Evolutionary conservation across 176 grass and related monocot species (phyloP).

Genomic region (Themeda triandra): DNA sequence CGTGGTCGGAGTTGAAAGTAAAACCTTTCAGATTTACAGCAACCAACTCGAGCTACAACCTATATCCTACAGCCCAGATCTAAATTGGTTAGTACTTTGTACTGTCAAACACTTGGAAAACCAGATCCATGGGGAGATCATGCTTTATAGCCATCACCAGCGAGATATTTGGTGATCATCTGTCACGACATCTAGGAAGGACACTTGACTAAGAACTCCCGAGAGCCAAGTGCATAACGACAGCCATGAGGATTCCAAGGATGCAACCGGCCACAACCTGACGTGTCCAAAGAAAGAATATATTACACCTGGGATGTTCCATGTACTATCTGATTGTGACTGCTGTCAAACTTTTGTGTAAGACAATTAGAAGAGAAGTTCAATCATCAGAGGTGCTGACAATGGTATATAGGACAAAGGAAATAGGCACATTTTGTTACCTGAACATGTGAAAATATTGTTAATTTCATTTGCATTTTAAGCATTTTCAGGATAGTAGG

Average conservation of each 20-base stretch:
- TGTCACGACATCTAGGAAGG: not conserved
- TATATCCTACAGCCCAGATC: not conserved
- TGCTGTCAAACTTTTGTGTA: not conserved
- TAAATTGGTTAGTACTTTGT: conserved; percentile 4
- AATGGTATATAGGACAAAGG: not conserved
- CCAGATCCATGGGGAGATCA: conserved; percentile 7
- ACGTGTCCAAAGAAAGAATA: conserved; percentile 2
- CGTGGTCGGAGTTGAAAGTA: not conserved
- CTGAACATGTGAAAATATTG: not conserved
- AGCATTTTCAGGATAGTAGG: not conserved
- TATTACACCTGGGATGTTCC: not conserved
- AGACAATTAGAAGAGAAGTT: not conserved
- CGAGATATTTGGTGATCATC: conserved; percentile 2
- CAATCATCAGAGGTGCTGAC: not conserved
- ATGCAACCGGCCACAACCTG: conserved; percentile 82
- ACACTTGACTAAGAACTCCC: conserved; percentile 12
- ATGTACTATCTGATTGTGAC: not conserved
- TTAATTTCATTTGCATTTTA: not conserved
- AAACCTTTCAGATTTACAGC: conserved; percentile 18
- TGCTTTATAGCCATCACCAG: not conserved
- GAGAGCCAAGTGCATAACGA: conserved; percentile 43
- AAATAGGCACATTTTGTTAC: not conserved
- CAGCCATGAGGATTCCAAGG: conserved; percentile 62
- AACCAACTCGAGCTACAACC: conserved; percentile 1
- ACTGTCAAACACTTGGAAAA: not conserved